Evolutionary conservation across 2,329 filamentous ascomycete species (phyloP).

Genomic region (Colletotrichum sp.): DNA sequence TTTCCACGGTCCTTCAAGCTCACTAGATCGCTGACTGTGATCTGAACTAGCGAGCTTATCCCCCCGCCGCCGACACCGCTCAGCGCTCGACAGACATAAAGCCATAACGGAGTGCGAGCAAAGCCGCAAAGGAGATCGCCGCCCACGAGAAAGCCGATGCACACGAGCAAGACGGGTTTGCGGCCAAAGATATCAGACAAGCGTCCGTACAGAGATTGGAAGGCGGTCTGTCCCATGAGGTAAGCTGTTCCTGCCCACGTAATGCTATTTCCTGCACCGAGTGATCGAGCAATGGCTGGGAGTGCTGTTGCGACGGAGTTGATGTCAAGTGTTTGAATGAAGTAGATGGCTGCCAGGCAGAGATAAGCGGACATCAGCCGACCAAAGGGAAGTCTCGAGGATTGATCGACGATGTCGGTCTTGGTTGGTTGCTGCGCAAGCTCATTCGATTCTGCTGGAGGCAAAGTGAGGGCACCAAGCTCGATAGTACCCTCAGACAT

Average conservation of each 20-base stretch:
- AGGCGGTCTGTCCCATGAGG: not conserved
- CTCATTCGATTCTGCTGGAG: not conserved
- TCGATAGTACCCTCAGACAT: not conserved
- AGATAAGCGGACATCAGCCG: not conserved
- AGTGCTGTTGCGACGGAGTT: not conserved
- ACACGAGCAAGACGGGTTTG: not conserved
- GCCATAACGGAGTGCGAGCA: not conserved
- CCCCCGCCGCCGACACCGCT: not conserved
- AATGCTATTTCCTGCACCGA: not conserved
- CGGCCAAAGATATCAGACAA: not conserved
- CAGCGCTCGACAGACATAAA: not conserved
- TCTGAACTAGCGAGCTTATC: not conserved
- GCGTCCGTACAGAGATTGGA: not conserved
- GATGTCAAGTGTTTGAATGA: not conserved
- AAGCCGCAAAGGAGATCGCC: not conserved
- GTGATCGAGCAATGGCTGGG: not conserved
- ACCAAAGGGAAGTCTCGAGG: not conserved
- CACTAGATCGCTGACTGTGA: not conserved
- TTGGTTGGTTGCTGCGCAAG: not conserved
- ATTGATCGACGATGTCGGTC: not conserved
- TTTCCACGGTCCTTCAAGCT: not conserved
- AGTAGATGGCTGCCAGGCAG: not conserved
- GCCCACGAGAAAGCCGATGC: not conserved
- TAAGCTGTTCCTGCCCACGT: not conserved
- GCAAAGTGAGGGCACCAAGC: not conserved